These are phyloP conservation scores for Phytophthora meadii DNA, from an alignment of 352 stramenopile genomes.

Conservation along the genomic window DNA sequence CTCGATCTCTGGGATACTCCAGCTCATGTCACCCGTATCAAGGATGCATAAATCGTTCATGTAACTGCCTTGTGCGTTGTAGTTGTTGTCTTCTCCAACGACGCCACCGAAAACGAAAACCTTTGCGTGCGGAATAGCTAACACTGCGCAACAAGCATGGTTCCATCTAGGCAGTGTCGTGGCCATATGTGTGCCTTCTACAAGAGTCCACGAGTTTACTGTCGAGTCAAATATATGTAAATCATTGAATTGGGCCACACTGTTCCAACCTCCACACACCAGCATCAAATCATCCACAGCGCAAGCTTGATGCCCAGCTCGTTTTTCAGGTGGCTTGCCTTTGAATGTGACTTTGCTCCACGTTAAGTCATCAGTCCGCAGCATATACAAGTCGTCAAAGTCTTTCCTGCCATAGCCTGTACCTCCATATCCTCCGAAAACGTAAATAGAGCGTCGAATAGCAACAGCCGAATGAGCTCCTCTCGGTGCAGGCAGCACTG, in stretches of 20 bases:
- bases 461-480: slow-evolving; percentile 91
- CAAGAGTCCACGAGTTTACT: slow-evolving; percentile 84
- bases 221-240: slow-evolving; percentile 93
- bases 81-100: slow-evolving; percentile 89
- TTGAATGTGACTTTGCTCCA: slow-evolving; percentile 87
- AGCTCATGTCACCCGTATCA: slow-evolving; percentile 93
- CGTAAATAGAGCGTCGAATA: slow-evolving; percentile 85
- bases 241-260: slow-evolving; percentile 95
- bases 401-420: slow-evolving; percentile 91
- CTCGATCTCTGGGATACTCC: slow-evolving; percentile 81
- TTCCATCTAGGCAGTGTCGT: slow-evolving; percentile 94
- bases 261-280: slow-evolving; percentile 96
- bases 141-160: slow-evolving; percentile 92
- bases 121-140: slow-evolving; percentile 96
- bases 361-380: slow-evolving; percentile 90
- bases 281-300: slow-evolving; percentile 92
- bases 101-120: slow-evolving; percentile 98
- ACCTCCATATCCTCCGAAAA: slow-evolving; percentile 97
- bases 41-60: slow-evolving; percentile 93
- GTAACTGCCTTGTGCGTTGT: slow-evolving; percentile 84
- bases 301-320: slow-evolving; percentile 93
- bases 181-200: slow-evolving; percentile 80
- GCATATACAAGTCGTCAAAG: slow-evolving; percentile 94
- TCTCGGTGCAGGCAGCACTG: slow-evolving; percentile 74
- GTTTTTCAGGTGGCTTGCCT: slow-evolving; percentile 89